Base-by-base conservation (phyloP, 768 basidiomycete genomes). In the Tricholoma hemisulphureum region DNA sequence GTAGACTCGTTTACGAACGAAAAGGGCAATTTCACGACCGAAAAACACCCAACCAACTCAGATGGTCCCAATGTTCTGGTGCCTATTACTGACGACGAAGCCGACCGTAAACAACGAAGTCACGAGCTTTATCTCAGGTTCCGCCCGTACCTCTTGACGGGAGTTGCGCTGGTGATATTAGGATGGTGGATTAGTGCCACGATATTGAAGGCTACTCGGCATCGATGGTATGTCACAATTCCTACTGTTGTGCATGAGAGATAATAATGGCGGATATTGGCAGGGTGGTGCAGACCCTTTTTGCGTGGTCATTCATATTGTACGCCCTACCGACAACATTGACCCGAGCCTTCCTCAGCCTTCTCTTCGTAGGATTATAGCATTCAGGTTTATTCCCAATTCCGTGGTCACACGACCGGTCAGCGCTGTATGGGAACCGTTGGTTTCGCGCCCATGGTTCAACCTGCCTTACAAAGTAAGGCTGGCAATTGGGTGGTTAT, bases 111-210 rank as follows among this genome's bases (percentile, higher is more conserved):
- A 35, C 48, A 18, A 18, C 20, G 32, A 16, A n/a, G 34, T 13
- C 56, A 37, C 14, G 51, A 37, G 11, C 16, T 61, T 13, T 58
- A 60, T 49, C 52, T 35, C 32, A 74, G 67, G 56, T 62, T 71
- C 54, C 75, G 80, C 11, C 76, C 78, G n/a, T 73, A 73, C 63
- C 67, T 85, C 48, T 74, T 92, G 32, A 71, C 69, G 48, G 83
- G 63, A 14, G 60, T 87, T 1, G 87, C 86, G 9, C 64, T 77
- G 11, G 67, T 86, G 51, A 90, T 94, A 61, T 75, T 93, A 41
- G 91, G 82, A 39, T 94, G 91, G 91, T 94, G 91, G 91, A 85
- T 94, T 32, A 87, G 86, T 58, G 73, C 91, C 8, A 91, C 83
- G 0, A 69, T 91, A 11, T 72, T 93, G 50, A 63, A 75, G 54